phyloP scores from a whole-genome alignment of 208 protist species.

The Crithidia bombi region DNA sequence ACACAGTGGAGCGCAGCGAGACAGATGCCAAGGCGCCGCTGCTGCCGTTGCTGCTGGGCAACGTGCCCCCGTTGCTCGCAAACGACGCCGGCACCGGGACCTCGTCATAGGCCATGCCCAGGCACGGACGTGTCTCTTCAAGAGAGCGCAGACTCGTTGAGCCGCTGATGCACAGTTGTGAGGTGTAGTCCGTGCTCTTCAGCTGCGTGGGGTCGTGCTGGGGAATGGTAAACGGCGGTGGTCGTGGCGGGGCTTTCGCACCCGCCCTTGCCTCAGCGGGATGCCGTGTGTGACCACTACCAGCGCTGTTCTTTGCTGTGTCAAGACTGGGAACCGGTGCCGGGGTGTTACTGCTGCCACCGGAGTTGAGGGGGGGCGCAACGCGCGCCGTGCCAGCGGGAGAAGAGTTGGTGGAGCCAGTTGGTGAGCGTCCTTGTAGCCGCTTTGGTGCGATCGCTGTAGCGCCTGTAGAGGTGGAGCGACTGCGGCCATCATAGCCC shows the following conservation, averaged over 20 bases:
- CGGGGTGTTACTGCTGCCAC: too few species aligned
- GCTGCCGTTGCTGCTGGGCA: conserved; percentile 17
- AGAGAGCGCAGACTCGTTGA: conserved; percentile 8
- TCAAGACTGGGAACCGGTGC: too few species aligned
- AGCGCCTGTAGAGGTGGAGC: not conserved
- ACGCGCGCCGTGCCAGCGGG: too few species aligned
- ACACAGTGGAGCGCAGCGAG: conserved; percentile 22
- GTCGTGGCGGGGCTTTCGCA: conserved; percentile 1
- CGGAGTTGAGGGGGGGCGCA: too few species aligned
- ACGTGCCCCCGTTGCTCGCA: conserved; percentile 9
- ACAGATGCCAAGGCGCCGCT: conserved; percentile 13
- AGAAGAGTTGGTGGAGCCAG: too few species aligned
- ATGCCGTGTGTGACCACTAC: too few species aligned
- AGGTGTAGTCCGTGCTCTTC: not conserved
- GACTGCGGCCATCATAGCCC: not conserved
- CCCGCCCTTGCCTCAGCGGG: not conserved
- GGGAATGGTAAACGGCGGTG: not conserved
- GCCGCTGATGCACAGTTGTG: not conserved
- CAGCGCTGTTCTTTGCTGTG: too few species aligned
- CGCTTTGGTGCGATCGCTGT: not conserved
- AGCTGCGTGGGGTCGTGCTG: not conserved
- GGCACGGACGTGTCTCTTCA: conserved; percentile 1
- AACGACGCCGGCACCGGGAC: not conserved
- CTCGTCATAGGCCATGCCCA: conserved; percentile 10
- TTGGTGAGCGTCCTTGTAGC: too few species aligned